Base-by-base conservation (phyloP, 2,329 filamentous ascomycete genomes). In the Trematosphaeria pertusa region DNA sequence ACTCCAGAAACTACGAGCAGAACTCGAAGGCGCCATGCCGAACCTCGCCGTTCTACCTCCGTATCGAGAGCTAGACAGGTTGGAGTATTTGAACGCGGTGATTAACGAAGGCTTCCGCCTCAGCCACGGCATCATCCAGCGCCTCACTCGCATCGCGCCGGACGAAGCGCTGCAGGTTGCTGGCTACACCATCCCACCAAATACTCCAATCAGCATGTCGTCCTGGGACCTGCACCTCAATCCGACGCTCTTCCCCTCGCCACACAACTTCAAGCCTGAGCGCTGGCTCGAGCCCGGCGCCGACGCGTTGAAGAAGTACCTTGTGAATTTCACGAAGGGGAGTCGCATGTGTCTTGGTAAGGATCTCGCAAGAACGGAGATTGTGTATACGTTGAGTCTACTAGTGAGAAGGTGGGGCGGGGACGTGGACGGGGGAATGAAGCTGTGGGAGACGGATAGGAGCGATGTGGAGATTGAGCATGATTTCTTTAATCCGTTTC, bases 271-370 rank as follows among this genome's bases (percentile, higher is more conserved):
- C 38, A 36, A 28, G 4, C 64, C 64, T 0, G 59, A 70, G 39
- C 47, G 68, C 5, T 72, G 65, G 67, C 47, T 70, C 1, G 48
- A 48, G 17, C 43, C 40, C 2, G 43, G 30, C 2, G 46, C 26
- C 0, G 36, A 50, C 8, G 6, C 10, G 5, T 24, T 73, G 8
- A 59, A 71, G 18, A 65, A 61, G 19, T 74, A 72, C 41, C 49
- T 76, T 26, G 62, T 76, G 4, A 50, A 66, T 0, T 77, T 78
- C 45, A 58, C 61, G 19, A 69, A 67, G 31, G 73, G 73, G 0
- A 66, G 60, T 6, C 52, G 74, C n/a, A 56, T 59, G n/a, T 78
- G 74, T 48, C 48, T 77, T 21, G 75, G 74, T 6, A 73, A 74
- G 43, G 69, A 75, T 52, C 43, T 67, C 6, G 65, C 56, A 8